Conservation (phyloP, 139 green algal species). For the Deuterostichococcus epilithicus region DNA sequence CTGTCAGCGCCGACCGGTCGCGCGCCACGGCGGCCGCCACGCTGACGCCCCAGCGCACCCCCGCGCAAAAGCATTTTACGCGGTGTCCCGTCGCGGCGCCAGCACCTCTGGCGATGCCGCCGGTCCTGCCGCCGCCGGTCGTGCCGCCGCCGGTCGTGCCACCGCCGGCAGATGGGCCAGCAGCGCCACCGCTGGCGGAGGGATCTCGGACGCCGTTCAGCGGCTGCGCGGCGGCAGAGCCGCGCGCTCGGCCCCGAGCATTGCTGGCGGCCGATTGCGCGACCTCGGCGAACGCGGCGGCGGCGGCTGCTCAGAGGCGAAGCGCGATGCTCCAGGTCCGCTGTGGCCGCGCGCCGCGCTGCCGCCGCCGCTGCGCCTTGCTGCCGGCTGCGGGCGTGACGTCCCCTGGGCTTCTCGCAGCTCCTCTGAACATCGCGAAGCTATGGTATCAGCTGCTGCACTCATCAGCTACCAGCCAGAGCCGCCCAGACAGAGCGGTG, state of each 20-base stretch:
- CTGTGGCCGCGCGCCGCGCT: no score
- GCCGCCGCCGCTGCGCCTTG: no score
- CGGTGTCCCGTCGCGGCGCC: not conserved
- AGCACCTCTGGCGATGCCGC: not conserved
- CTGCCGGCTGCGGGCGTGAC: no score
- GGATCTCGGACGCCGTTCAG: not conserved
- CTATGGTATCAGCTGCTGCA: no score
- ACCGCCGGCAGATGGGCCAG: not conserved
- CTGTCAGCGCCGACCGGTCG: conserved; percentile 40
- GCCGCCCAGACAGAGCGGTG: no score
- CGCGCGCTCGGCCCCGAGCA: not conserved
- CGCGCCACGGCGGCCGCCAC: conserved; percentile 34
- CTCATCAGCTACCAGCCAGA: no score
- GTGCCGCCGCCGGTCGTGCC: not conserved
- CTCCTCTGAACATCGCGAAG: not conserved
- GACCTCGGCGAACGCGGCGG: not conserved
- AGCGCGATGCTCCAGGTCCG: not conserved
- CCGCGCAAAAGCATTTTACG: conserved; percentile 65
- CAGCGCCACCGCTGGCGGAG: not conserved
- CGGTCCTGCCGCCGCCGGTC: not conserved
- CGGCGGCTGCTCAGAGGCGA: not conserved
- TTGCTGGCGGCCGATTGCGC: not conserved
- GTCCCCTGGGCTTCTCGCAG: not conserved
- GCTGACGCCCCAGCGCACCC: conserved; percentile 53
- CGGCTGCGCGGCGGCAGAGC: not conserved